Percentiles rank a stretch among this genome's conserved stretches.
phyloP scores from a whole-genome alignment of 176 grass and related monocot species.

The Hordeum vulgare region DNA sequence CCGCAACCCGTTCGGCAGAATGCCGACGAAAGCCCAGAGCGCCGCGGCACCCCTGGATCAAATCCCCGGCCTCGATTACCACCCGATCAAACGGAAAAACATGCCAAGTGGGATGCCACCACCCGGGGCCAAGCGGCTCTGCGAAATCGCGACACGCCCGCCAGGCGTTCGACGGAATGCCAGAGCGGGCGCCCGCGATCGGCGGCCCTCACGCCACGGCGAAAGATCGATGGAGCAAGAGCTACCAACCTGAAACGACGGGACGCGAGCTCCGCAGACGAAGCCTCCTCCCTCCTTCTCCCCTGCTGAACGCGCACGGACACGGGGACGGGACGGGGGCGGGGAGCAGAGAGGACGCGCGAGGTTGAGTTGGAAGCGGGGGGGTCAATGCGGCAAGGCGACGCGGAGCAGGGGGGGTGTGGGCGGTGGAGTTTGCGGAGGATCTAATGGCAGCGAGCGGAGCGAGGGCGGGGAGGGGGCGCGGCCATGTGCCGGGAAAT shows the following conservation, averaged over 20 bases:
- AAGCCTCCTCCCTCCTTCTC: not conserved
- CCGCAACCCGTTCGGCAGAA: conserved; percentile 23
- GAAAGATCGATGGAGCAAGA: not conserved
- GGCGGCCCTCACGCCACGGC: not conserved
- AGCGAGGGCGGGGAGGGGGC: not conserved
- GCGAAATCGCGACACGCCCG: not conserved
- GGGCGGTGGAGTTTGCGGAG: conserved; percentile 3
- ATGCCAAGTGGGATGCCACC: not conserved
- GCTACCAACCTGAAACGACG: not conserved
- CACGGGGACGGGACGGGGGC: not conserved
- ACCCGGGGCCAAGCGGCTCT: not conserved
- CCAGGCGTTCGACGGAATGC: conserved; percentile 20
- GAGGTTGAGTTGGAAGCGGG: not conserved
- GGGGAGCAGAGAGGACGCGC: not conserved
- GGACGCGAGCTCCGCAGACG: not conserved
- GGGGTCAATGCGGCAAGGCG: conserved; percentile 21
- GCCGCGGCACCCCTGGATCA: not conserved
- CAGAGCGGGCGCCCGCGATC: not conserved
- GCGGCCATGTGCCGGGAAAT: conserved; percentile 2
- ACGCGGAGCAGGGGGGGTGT: not conserved
- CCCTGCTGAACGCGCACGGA: not conserved
- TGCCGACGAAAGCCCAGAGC: not conserved
- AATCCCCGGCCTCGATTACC: not conserved
- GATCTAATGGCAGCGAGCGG: conserved; percentile 11
- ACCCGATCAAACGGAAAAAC: not conserved